phyloP scores from a whole-genome alignment of 1,139 yeast species.

The Cylindricascospora bacillispora region DNA sequence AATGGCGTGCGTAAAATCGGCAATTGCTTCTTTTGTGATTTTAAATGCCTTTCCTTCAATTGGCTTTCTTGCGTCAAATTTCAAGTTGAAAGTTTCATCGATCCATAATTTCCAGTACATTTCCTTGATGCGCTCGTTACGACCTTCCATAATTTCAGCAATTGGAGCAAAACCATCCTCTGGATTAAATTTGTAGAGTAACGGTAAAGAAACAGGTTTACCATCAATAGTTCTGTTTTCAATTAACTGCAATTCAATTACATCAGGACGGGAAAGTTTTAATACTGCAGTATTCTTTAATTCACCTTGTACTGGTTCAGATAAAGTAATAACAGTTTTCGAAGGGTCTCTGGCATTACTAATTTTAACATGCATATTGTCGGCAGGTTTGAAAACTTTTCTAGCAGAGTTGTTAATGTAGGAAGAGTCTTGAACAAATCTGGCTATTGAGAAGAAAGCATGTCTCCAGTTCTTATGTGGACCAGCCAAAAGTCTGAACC shows the following conservation, averaged over 20 bases:
- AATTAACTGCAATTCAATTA: conserved; percentile 59
- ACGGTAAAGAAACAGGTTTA: conserved; percentile 58
- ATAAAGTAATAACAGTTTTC: conserved; percentile 50
- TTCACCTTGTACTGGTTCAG: conserved; percentile 64
- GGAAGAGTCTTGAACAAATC: conserved; percentile 75
- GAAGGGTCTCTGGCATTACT: conserved; percentile 36
- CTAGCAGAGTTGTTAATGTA: conserved; percentile 71
- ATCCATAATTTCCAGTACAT: conserved; percentile 98
- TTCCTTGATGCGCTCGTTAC: conserved; percentile 86
- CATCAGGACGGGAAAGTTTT: conserved; percentile 32
- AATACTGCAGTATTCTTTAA: conserved; percentile 57
- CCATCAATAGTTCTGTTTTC: conserved; percentile 82
- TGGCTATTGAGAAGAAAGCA: conserved; percentile 69
- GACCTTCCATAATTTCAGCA: conserved; percentile 75
- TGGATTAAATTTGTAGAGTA: conserved; percentile 70
- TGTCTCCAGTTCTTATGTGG: conserved; percentile 73
- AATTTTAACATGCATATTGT: conserved; percentile 46
- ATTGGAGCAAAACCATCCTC: conserved; percentile 92
- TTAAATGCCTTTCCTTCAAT: conserved; percentile 52
- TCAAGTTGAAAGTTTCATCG: conserved; percentile 53
- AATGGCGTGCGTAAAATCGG: conserved; percentile 92
- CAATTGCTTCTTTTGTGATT: conserved; percentile 65
- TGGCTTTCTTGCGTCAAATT: conserved; percentile 55
- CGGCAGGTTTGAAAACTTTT: conserved; percentile 65
- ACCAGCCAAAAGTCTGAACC: conserved; percentile 83